Evolutionary conservation across 2,329 filamentous ascomycete genomes (phyloP).

Genomic region (Dichotomopilus funicola): DNA sequence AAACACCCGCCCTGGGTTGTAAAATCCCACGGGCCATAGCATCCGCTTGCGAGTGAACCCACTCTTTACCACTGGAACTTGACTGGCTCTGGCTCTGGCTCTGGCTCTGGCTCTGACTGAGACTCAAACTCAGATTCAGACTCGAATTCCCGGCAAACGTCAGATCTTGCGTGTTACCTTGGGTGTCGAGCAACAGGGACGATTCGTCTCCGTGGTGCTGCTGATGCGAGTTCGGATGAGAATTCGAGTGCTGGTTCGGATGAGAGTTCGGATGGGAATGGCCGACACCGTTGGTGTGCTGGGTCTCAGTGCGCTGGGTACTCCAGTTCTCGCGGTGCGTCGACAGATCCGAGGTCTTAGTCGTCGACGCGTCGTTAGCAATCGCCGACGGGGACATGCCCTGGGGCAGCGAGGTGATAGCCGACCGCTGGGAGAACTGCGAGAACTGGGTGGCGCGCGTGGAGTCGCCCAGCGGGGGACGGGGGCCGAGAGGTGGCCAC

Average conservation of each 20-base stretch:
- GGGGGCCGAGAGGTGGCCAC: conserved; percentile 25
- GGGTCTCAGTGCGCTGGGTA: conserved; percentile 63
- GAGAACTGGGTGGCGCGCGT: conserved; percentile 40
- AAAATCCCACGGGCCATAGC: conserved; percentile 37
- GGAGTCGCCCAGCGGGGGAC: conserved; percentile 29
- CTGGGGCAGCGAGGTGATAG: conserved; percentile 49
- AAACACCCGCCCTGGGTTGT: conserved; percentile 13
- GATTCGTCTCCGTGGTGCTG: conserved; percentile 40
- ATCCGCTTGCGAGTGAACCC: conserved; percentile 53
- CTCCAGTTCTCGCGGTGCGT: conserved; percentile 53
- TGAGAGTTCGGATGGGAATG: too few relatives aligned
- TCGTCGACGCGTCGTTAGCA: conserved; percentile 84
- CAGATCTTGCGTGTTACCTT: conserved; percentile 43
- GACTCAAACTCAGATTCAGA: conserved; percentile 16
- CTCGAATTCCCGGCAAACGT: conserved; percentile 15
- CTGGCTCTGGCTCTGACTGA: conserved; percentile 33
- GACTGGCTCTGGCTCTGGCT: conserved; percentile 34
- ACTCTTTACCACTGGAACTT: conserved; percentile 47
- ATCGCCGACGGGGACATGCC: conserved; percentile 53
- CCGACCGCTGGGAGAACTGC: conserved; percentile 59
- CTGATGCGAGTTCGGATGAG: too few relatives aligned
- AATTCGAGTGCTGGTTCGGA: too few relatives aligned
- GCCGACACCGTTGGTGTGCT: conserved; percentile 62
- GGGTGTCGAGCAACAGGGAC: conserved; percentile 44
- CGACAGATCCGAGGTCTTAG: conserved; percentile 76